Base-by-base conservation (phyloP, 208 protist genomes). In the Leishmania braziliensis region DNA sequence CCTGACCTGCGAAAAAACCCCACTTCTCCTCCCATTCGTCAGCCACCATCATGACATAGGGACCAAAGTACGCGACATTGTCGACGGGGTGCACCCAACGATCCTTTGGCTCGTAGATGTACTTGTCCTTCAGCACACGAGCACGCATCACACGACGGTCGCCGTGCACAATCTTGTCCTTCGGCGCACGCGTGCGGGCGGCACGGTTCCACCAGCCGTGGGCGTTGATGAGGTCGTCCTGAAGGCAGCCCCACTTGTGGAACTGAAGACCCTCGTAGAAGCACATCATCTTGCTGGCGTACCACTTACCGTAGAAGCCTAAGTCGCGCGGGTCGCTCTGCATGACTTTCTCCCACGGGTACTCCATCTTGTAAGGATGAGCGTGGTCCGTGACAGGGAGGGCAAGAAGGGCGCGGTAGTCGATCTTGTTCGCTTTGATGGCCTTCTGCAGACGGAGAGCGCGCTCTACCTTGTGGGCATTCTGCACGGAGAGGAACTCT, bases 21-120 rank as follows among this genome's bases (percentile, higher is more conserved):
- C 95, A 98, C 89, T 98, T 98, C 87, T 98, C 95, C 84, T 98
- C 93, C 93, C 92, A 96, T 84, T 98, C 95, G 75, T 98, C 95
- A 73, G 92, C 92, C 43, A 96, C 92, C 95, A 98, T 98, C 90
- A 96, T 97, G 39, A 98, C 92, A 83, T 98, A 98, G 50, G 92
- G 92, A 74, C 90, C 91, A 72, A 98, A 96, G 89, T 96, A 98
- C 43, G 93, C 93, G 1, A 98, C 95, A 79, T 98, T 96, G 85
- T 98, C 95, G 77, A 83, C 81, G 14, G 95, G 95, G 89, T 98
- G 95, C 78, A 98, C 91, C 95, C 95, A 98, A 77, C 92, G 92
- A 81, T 93, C 93, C 89, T 94, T 95, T 68, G 87, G 86, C 86
- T 97, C 94, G 86, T 95, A 97, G 79, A 97, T 96, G 92, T 98